These are phyloP conservation scores for Fraxinus sp. DNA, from an alignment of 305 asterid genomes.

Conservation along the genomic window DNA sequence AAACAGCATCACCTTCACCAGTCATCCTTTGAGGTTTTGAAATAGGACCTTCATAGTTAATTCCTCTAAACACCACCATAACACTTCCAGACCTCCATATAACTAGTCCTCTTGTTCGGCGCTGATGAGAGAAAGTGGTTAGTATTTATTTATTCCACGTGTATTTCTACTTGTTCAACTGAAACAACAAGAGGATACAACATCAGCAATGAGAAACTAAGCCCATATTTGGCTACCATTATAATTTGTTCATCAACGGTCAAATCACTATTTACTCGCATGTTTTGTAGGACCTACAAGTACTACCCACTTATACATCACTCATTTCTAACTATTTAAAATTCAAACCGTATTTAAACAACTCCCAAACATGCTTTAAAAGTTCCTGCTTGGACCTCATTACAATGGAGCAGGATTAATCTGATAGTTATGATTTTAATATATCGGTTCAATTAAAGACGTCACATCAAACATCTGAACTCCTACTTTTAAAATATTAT, in stretches of 20 bases:
- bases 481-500: neutral
- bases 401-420: neutral
- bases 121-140: slow-evolving; percentile 53
- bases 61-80: slow-evolving; percentile 92
- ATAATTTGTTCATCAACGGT: neutral
- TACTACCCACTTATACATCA: neutral
- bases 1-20: slow-evolving; percentile 51
- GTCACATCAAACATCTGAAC: slow-evolving; percentile 6
- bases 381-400: neutral
- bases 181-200: slow-evolving; percentile 18
- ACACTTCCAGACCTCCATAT: slow-evolving; percentile 99
- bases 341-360: neutral
- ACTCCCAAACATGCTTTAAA: neutral
- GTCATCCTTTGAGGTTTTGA: slow-evolving; percentile 45
- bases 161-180: slow-evolving; percentile 16
- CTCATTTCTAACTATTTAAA: neutral
- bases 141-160: slow-evolving; percentile 19
- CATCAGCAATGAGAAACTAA: slow-evolving; percentile 4
- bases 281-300: neutral
- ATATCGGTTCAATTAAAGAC: neutral
- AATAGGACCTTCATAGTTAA: slow-evolving; percentile 79
- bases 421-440: slow-evolving; percentile 7
- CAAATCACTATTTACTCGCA: neutral
- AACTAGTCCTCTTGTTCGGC: slow-evolving; percentile 89
- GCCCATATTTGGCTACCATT: neutral